Evolutionary conservation across 2,329 filamentous ascomycete genomes (phyloP), one percentile per base, ranked within the genome.

Genomic region (Sporothrix phasma): DNA sequence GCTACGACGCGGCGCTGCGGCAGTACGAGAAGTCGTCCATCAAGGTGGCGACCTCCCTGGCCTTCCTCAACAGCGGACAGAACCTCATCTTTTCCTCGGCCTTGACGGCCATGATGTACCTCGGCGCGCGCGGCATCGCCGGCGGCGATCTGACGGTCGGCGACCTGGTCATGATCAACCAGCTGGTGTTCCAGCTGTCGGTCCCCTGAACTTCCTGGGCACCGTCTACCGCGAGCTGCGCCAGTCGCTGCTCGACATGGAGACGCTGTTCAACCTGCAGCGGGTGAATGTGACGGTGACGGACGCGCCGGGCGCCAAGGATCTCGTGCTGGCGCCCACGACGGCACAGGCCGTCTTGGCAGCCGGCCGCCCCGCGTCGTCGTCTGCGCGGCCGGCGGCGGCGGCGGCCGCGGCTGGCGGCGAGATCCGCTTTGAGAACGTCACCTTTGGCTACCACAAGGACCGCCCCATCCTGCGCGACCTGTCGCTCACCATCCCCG

Each of bases 161-260:
- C 65, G 95, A 99, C 73, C 81, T 99, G 37, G 94, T 99, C 73
- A 95, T 99, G 90, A 91, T 99, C 69, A 99, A 99, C 75, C 94
- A 97, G 79, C 86, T 99, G 19, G 92, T 99, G 65, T 99, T 99
- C 77, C 94, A 99, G 76, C 86, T 99, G 5, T 97, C 92, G 0
- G 91, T 99, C 3, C 94, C 0, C 83, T 99, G 66, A 99, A 99
- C 80, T 99, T 99, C 76, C 80, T 99, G 3, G 94, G 94, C n/a
- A 96, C 92, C 15, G 93, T 99, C 13, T 99, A 99, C 74, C 88
- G 94, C 70, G 94, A 99, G 77, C 82, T 99, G 62, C 84, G 94
- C 64, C 94, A 99, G 77, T 96, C 91, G 24, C 81, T 99, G 51
- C 81, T 99, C 39, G 95, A 99, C 74, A 99, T 99, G 94, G 94